Base-by-base conservation (phyloP, 257 asterid species). In the Lithospermum erythrorhizon region DNA sequence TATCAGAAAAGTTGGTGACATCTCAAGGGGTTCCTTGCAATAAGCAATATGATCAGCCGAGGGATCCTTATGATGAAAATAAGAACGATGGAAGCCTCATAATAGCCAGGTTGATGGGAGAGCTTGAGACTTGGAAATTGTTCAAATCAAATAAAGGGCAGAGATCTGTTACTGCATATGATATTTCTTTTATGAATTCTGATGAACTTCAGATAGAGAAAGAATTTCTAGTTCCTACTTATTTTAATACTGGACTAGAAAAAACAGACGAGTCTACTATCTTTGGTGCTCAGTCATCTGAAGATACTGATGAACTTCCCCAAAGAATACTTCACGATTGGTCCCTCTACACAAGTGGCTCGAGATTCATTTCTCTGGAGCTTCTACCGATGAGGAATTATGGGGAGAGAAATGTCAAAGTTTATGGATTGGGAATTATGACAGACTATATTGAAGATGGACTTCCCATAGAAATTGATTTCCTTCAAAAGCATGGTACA, bases 331-430 rank as follows among this genome's bases (percentile, higher is more conserved):
- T 67, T 53, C 60, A 67, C n/a, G 54, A 35, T 45, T 67, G 71
- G 71, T 67, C 65, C 29, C 65, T 67, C 14, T 67, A 67, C 21
- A 17, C 47, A 6, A 18, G 9, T 20, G 71, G 61, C 11, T 52
- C 55, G 10, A 59, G 65, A 6, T 67, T 52, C 64, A 55, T 35
- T 59, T 41, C 71, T 59, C 53, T 67, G 54, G 71, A 67, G 18
- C 53, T 32, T 35, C 65, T 67, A 51, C 55, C 65, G 16, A 25
- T 24, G 54, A 67, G 55, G 16, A 21, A 53, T 51, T 67, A 32
- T n/a, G 29, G 25, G 1, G 27, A 1, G 2, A 59, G 18, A 21
- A 65, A 59, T 29, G 54, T 9, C 29, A 23, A 29, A 22, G 62
- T 67, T 37, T 59, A 48, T 21, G 61, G 65, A 17, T 67, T 65